Conservation (phyloP, 2,329 filamentous ascomycete genomes). For the Beauveria sp. region DNA sequence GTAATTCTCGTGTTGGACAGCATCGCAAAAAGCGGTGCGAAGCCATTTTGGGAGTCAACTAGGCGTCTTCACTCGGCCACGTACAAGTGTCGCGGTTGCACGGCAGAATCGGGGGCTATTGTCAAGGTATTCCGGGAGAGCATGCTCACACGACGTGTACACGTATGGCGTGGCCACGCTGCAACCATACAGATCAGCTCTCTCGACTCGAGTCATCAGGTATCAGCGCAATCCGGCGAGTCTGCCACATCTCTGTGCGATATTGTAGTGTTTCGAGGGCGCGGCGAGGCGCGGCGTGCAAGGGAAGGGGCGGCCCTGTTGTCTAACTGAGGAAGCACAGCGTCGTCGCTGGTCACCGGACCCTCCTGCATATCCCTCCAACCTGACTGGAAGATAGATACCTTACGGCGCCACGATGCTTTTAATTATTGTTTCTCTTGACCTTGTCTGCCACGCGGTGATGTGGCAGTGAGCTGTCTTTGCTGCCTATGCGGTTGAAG, state of each 20-base stretch:
- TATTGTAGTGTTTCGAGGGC: slow-evolving; percentile 7
- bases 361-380: slow-evolving; percentile 7
- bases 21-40: background rate
- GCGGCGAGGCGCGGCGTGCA: background rate
- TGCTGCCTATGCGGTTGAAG: slow-evolving; percentile 6
- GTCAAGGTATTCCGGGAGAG: background rate
- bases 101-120: background rate
- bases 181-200: slow-evolving; percentile 4
- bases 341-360: slow-evolving; percentile 7
- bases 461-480: background rate
- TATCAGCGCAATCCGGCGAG: background rate
- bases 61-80: background rate
- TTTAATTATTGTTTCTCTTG: background rate
- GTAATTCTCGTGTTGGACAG: background rate
- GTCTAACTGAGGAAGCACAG: slow-evolving; percentile 5
- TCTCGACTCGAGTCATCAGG: slow-evolving; percentile 5
- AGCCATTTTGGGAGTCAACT: background rate
- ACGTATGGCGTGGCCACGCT: slow-evolving; percentile 1
- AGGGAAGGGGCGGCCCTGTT: background rate
- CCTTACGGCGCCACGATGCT: background rate
- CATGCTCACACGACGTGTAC: slow-evolving; percentile 6
- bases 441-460: background rate
- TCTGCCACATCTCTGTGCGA: background rate
- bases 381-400: slow-evolving; percentile 3
- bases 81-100: slow-evolving; percentile 5